Evolutionary conservation across 768 basidiomycete species (phyloP), one percentile per base, ranked within the genome.

Genomic region (Phaeotremella fagi): DNA sequence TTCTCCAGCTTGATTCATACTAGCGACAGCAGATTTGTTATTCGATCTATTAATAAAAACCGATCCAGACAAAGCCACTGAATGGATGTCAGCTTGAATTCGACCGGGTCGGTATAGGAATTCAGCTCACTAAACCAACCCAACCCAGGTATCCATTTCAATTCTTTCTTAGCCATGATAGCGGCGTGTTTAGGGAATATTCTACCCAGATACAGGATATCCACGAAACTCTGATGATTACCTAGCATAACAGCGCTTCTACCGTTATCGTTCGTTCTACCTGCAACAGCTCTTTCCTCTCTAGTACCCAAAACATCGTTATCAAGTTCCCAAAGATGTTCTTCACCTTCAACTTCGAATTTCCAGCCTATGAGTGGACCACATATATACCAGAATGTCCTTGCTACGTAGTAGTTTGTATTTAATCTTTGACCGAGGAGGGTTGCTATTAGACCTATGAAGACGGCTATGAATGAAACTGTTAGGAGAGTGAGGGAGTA

Each of bases 11-110:
- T 81, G 82, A 44, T 79, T 80, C 54, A 98, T 79, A 20, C 88
- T 89, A 33, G 78, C 80, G 15, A 91, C 77, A 0, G 94, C 92
- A 23, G 71, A 63, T 22, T 79, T 77, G 23, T 80, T 87, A 74
- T 90, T 89, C 29, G 84, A 83, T 47, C 94, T 81, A 76, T 97
- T 84, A 63, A 98, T 80, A 71, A 94, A 98, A 60, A 98, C 82
- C 18, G 92, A 84, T n/a, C 90, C 90, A 4, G 87, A 85, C 72
- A 91, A 79, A 31, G 80, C 78, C 88, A 98, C 75, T 73, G 49
- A 18, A n/a, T n/a, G n/a, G 33, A 41, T 33, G 35, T 20, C 31
- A 42, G n/a, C 6, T 11, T 16, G 48, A 55, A 33, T 22, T 24
- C 29, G 26, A 37, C 7, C 4, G 12, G 23, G 51, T 31, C 12